Conservation (phyloP, 2,329 filamentous ascomycete species). For the Aspergillus niger region DNA sequence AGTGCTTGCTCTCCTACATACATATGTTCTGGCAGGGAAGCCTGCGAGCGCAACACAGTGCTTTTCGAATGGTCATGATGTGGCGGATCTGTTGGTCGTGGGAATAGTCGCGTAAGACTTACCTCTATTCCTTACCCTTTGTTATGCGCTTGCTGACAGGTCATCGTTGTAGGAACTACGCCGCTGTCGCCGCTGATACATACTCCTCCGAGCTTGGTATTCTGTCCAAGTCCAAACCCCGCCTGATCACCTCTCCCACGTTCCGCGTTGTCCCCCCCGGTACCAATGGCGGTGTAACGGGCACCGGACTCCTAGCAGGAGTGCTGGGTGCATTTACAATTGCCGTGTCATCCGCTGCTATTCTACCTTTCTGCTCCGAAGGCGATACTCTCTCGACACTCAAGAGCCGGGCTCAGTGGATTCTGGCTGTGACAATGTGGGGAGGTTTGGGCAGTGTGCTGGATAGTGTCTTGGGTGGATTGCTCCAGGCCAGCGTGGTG, state of each 20-base stretch:
- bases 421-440: slow-evolving; percentile 64
- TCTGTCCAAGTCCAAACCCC: slow-evolving; percentile 71
- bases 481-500: slow-evolving; percentile 82
- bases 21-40: slow-evolving; percentile 41
- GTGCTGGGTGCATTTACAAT: slow-evolving; percentile 70
- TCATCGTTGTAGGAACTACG: slow-evolving; percentile 66
- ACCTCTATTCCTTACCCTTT: neutral
- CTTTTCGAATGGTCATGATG: slow-evolving; percentile 38
- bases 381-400: slow-evolving; percentile 16
- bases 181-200: slow-evolving; percentile 87
- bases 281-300: slow-evolving; percentile 89
- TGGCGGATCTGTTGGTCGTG: slow-evolving; percentile 41
- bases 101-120: slow-evolving; percentile 44
- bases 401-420: slow-evolving; percentile 56
- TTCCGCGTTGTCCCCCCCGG: slow-evolving; percentile 81
- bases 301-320: slow-evolving; percentile 72
- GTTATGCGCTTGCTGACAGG: neutral
- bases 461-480: slow-evolving; percentile 82
- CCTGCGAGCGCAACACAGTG: slow-evolving; percentile 29
- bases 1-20: slow-evolving; percentile 59
- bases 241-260: slow-evolving; percentile 79
- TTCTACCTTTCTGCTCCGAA: slow-evolving; percentile 67
- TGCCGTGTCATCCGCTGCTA: slow-evolving; percentile 66
- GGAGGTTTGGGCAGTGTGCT: slow-evolving; percentile 79
- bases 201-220: slow-evolving; percentile 96